Percentiles rank a stretch among this genome's conserved stretches.
Conservation (phyloP, 2,329 filamentous ascomycete genomes). For the Cytospora piceae region DNA sequence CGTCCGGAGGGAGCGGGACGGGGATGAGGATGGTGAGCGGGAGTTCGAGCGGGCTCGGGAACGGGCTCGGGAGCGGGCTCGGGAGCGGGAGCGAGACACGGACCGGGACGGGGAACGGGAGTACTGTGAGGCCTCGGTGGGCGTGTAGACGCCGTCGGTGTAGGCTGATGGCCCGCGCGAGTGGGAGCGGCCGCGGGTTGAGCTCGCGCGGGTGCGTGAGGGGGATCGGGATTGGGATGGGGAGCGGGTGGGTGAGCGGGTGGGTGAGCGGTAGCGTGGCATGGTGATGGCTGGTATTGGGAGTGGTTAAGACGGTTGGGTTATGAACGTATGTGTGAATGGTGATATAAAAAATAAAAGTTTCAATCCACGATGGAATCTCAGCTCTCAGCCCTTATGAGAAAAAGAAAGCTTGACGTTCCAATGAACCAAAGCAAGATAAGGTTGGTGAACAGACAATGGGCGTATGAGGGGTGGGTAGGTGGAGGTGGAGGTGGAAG, state of each 20-base stretch:
- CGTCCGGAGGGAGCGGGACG: constrained; percentile 17
- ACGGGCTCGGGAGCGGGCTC: neutral
- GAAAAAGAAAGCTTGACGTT: neutral
- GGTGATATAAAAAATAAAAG: neutral
- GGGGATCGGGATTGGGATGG: constrained; percentile 32
- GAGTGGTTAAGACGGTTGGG: neutral
- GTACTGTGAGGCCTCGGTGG: constrained; percentile 30
- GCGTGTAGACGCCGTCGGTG: constrained; percentile 29
- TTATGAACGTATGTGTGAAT: neutral
- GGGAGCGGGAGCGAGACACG: constrained; percentile 11
- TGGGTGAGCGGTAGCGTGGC: constrained; percentile 34
- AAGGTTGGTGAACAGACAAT: neutral
- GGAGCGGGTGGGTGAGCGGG: constrained; percentile 33
- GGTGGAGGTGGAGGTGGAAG: neutral
- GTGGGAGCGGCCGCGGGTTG: neutral
- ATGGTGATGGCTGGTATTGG: constrained; percentile 18
- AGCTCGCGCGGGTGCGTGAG: constrained; percentile 19
- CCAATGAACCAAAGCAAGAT: neutral
- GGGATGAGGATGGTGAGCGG: constrained; percentile 12
- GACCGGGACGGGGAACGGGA: constrained; percentile 32
- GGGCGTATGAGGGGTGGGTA: neutral
- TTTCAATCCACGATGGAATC: neutral
- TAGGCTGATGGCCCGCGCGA: constrained; percentile 21
- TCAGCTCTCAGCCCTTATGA: constrained; percentile 16
- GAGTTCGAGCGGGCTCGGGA: constrained; percentile 8